A percentile compares a stretch with the other conserved stretches of the same genome.
Evolutionary conservation across 2,329 filamentous ascomycete species (phyloP).

Genomic region (Fusarium sororula): DNA sequence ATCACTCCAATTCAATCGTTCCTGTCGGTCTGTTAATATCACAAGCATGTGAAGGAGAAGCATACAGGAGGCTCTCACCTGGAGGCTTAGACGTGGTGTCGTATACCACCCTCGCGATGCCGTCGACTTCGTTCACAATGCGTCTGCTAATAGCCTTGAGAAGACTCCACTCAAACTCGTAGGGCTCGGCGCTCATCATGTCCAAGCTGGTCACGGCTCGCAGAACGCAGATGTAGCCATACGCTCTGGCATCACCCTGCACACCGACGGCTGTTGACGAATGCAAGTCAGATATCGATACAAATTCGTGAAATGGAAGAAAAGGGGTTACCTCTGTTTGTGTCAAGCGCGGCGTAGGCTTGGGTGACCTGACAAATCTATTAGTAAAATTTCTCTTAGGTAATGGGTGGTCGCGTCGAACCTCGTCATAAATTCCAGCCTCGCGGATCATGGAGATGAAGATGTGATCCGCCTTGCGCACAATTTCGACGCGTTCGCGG

Average conservation of each 20-base stretch:
- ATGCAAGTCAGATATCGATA: conserved; percentile 9
- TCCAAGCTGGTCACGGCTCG: conserved; percentile 54
- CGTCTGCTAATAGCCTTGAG: conserved; percentile 13
- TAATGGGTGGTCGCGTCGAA: conserved; percentile 18
- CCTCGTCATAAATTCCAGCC: conserved; percentile 65
- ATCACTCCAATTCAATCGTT: background rate
- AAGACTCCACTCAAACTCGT: conserved; percentile 11
- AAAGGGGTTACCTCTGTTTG: conserved; percentile 24
- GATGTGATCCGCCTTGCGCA: conserved; percentile 73
- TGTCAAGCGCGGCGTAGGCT: conserved; percentile 41
- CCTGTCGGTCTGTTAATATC: background rate
- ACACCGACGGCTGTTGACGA: conserved; percentile 49
- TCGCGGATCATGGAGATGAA: conserved; percentile 77
- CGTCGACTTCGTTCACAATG: conserved; percentile 16
- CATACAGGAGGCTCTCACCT: background rate
- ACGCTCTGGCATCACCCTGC: conserved; percentile 14
- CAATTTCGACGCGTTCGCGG: conserved; percentile 77
- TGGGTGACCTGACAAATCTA: conserved; percentile 34
- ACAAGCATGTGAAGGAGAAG: background rate
- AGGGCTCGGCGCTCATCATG: conserved; percentile 74
- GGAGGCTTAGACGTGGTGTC: conserved; percentile 9
- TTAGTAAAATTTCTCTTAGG: background rate
- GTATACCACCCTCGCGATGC: conserved; percentile 8
- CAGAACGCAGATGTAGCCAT: conserved; percentile 31
- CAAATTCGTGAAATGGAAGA: background rate